Evolutionary conservation across 75 land plant genomes (phyloP).

Genomic region (Ceratopteris richardii): DNA sequence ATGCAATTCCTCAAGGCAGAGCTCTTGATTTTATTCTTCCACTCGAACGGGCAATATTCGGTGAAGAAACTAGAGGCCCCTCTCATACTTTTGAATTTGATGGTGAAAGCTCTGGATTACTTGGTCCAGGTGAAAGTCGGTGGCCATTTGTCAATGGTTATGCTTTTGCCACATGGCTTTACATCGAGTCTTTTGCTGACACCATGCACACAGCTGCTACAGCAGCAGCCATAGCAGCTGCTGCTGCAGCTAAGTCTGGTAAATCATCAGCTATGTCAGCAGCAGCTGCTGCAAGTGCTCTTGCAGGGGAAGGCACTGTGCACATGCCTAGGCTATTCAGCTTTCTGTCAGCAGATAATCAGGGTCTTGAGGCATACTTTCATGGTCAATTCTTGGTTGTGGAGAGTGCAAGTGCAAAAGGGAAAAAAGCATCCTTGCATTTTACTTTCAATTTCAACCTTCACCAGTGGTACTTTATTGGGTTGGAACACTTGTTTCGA

Average conservation of each 20-base stretch:
- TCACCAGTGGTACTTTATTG: slow-evolving; percentile 93
- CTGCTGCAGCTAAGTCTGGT: slow-evolving; percentile 86
- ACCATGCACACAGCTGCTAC: slow-evolving; percentile 84
- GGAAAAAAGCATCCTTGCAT: slow-evolving; percentile 87
- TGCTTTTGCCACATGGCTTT: slow-evolving; percentile 99
- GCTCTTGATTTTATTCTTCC: slow-evolving; percentile 54
- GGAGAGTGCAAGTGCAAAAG: slow-evolving; percentile 73
- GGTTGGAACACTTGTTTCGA: slow-evolving; percentile 76
- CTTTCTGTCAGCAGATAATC: slow-evolving; percentile 89
- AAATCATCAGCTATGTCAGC: slow-evolving; percentile 93
- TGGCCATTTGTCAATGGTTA: slow-evolving; percentile 98
- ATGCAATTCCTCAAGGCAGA: slow-evolving; percentile 42
- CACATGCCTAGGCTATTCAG: slow-evolving; percentile 98
- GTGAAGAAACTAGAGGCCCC: slow-evolving; percentile 82
- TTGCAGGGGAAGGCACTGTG: slow-evolving; percentile 95
- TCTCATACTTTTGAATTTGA: slow-evolving; percentile 94
- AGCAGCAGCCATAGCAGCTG: slow-evolving; percentile 98
- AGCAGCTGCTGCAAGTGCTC: slow-evolving; percentile 98
- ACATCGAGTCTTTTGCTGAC: slow-evolving; percentile 94
- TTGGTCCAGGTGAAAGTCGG: slow-evolving; percentile 90
- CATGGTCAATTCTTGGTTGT: slow-evolving; percentile 98
- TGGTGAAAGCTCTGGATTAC: slow-evolving; percentile 98
- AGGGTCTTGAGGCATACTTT: slow-evolving; percentile 93
- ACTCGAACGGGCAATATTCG: slow-evolving; percentile 71
- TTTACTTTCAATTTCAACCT: slow-evolving; percentile 93